phyloP scores from a whole-genome alignment of 2,329 filamentous ascomycete genomes.

The Aspergillus japonicus region DNA sequence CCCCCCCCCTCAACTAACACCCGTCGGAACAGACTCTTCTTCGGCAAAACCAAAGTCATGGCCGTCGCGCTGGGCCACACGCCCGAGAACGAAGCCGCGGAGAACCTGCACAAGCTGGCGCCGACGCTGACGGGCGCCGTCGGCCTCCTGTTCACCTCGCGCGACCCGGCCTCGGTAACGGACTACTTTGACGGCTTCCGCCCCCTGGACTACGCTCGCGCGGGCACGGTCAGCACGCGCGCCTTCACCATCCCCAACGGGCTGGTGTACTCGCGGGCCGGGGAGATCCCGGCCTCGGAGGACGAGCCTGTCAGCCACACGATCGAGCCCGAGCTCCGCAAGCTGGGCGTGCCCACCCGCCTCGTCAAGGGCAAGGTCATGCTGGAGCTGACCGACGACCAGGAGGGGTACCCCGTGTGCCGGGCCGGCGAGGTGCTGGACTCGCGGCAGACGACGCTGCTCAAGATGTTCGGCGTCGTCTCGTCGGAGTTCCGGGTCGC shows the following conservation, averaged over 20 bases:
- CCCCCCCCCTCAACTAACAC: too few relatives aligned
- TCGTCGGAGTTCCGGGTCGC: constrained; percentile 87
- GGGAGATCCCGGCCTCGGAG: constrained; percentile 74
- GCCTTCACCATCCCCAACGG: constrained; percentile 79
- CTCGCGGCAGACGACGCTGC: constrained; percentile 83
- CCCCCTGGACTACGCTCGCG: constrained; percentile 86
- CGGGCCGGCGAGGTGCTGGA: constrained; percentile 81
- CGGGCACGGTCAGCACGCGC: constrained; percentile 72
- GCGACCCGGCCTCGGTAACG: constrained; percentile 64
- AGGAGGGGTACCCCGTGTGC: constrained; percentile 71
- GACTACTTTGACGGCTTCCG: constrained; percentile 70
- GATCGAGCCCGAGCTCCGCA: constrained; percentile 84
- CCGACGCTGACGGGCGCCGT: constrained; percentile 76
- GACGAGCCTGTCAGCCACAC: constrained; percentile 86
- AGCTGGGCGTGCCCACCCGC: constrained; percentile 83
- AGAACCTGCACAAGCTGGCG: constrained; percentile 70
- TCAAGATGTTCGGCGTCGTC: constrained; percentile 91
- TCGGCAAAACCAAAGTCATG: constrained; percentile 99
- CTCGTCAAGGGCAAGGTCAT: constrained; percentile 86
- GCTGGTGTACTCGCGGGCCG: constrained; percentile 73
- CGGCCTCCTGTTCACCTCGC: constrained; percentile 86
- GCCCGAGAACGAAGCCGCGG: constrained; percentile 74
- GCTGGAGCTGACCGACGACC: constrained; percentile 54
- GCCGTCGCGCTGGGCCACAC: constrained; percentile 83
- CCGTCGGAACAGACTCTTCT: constrained; percentile 70